phyloP scores from a whole-genome alignment of 164 flowering plant genomes.

The Piper longum region DNA sequence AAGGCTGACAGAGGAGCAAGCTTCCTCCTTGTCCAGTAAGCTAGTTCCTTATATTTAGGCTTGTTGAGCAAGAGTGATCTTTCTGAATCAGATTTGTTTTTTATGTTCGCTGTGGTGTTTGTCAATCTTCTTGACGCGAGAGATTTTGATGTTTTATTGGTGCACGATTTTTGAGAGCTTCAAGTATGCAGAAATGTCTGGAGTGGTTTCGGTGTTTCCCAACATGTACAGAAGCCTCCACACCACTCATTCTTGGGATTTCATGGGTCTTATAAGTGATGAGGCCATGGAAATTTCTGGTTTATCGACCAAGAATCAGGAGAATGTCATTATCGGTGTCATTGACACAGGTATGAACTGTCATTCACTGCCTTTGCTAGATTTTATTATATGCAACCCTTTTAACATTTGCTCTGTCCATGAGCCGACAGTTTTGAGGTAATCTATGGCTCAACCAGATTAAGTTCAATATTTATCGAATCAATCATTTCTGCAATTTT shows the following conservation, averaged over 20 bases:
- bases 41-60: background rate
- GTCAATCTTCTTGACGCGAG: background rate
- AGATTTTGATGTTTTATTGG: background rate
- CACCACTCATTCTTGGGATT: slow-evolving; percentile 88
- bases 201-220: slow-evolving; percentile 75
- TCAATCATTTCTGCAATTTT: too few species aligned
- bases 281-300: slow-evolving; percentile 68
- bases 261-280: slow-evolving; percentile 56
- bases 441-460: too few species aligned
- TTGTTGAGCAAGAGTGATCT: too few species aligned
- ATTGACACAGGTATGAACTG: slow-evolving; percentile 52
- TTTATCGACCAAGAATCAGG: slow-evolving; percentile 54
- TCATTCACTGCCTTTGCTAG: background rate
- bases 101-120: background rate
- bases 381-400: background rate
- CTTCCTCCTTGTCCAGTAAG: slow-evolving; percentile 43
- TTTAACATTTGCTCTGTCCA: background rate
- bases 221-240: slow-evolving; percentile 45
- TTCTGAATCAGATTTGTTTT: background rate
- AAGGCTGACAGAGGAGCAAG: slow-evolving; percentile 46
- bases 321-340: slow-evolving; percentile 58
- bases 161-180: slow-evolving; percentile 2
- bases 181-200: slow-evolving; percentile 43
- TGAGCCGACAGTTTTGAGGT: background rate
- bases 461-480: too few species aligned